phyloP scores from a whole-genome alignment of 106 monocot genomes.

The Iris macrosiphon region DNA sequence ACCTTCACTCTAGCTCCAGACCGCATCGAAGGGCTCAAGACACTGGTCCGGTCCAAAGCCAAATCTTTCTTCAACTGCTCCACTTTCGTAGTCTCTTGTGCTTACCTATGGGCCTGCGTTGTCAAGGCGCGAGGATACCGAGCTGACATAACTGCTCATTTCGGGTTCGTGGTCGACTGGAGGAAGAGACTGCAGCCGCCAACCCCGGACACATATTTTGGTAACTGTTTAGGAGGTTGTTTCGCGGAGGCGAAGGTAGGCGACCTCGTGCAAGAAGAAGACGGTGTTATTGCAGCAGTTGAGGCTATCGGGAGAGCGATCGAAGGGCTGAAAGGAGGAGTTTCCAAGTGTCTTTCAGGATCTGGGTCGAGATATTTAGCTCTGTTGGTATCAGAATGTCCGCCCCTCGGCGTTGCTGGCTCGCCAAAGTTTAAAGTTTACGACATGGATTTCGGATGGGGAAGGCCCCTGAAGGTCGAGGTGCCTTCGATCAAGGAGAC shows the following conservation, averaged over 20 bases:
- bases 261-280: constrained; percentile 7
- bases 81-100: constrained; percentile 6
- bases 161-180: constrained; percentile 8
- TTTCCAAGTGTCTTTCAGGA: background rate
- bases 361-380: background rate
- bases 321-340: background rate
- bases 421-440: constrained; percentile 16
- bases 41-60: background rate
- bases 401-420: constrained; percentile 5
- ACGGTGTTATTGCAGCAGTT: constrained; percentile 9
- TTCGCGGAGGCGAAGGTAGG: background rate
- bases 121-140: background rate
- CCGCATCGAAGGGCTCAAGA: background rate
- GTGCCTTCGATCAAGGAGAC: constrained; percentile 2
- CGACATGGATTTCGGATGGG: constrained; percentile 16
- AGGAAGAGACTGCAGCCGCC: background rate
- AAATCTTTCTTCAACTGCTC: constrained; percentile 5
- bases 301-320: constrained; percentile 8
- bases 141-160: background rate
- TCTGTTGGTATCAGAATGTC: too few relatives aligned
- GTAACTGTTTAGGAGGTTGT: constrained; percentile 10
- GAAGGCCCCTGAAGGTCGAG: constrained; percentile 11
- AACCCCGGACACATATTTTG: constrained; percentile 17
- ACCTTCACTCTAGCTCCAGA: background rate
- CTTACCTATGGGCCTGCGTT: constrained; percentile 7